phyloP scores from a whole-genome alignment of 1,284 basidiomycete species.

The Gymnopus androsaceus region DNA sequence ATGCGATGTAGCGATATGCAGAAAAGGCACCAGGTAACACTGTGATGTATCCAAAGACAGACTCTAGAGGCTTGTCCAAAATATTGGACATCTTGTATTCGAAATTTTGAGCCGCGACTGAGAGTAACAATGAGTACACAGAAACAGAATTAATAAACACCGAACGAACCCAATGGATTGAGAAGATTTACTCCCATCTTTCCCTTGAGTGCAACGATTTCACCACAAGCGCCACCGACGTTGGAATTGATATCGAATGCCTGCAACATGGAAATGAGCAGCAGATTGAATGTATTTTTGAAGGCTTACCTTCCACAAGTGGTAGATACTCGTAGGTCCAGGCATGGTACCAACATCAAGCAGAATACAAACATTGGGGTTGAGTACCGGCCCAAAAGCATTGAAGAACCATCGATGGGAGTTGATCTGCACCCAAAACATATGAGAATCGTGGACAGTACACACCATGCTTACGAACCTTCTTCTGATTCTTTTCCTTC shows the following conservation, averaged over 20 bases:
- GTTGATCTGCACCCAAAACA: slow-evolving; percentile 43
- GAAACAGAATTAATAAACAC: background rate
- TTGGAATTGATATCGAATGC: slow-evolving; percentile 96
- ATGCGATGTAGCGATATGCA: slow-evolving; percentile 67
- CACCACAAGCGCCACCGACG: slow-evolving; percentile 96
- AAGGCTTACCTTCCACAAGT: slow-evolving; percentile 77
- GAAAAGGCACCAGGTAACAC: slow-evolving; percentile 93
- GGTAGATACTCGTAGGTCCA: slow-evolving; percentile 87
- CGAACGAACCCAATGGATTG: slow-evolving; percentile 61
- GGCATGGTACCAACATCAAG: slow-evolving; percentile 96
- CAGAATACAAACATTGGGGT: slow-evolving; percentile 90
- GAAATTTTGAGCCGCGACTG: slow-evolving; percentile 88
- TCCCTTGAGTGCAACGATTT: slow-evolving; percentile 92
- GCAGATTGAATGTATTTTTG: background rate
- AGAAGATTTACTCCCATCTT: slow-evolving; percentile 76
- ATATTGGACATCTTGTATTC: slow-evolving; percentile 98
- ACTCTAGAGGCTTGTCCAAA: slow-evolving; percentile 85
- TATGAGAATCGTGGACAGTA: background rate
- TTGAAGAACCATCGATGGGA: slow-evolving; percentile 95
- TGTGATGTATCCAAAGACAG: slow-evolving; percentile 89
- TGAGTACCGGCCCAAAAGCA: slow-evolving; percentile 75
- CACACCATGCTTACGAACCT: slow-evolving; percentile 47
- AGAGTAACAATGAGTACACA: background rate
- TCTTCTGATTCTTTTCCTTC: slow-evolving; percentile 92
- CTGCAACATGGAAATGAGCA: background rate